phyloP scores from a whole-genome alignment of 2,329 filamentous ascomycete genomes.

The Aspergillus sp. region DNA sequence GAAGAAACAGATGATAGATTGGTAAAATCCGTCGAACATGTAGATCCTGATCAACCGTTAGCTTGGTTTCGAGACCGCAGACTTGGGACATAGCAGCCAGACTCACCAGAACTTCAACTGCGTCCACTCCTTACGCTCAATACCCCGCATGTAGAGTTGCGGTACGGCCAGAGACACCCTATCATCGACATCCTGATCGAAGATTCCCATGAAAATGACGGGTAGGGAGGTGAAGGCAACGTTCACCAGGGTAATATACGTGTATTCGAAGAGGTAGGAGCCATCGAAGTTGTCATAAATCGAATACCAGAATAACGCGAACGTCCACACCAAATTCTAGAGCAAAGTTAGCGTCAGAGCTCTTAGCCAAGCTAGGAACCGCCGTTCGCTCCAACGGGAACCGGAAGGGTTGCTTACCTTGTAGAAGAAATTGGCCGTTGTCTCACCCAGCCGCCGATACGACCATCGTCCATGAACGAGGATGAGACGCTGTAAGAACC shows the following conservation, averaged over 20 bases:
- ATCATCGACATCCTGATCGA: conserved; percentile 8
- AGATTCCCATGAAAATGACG: conserved; percentile 7
- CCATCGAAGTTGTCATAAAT: conserved; percentile 9
- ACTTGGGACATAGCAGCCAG: not conserved
- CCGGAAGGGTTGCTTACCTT: not conserved
- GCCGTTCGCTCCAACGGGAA: not conserved
- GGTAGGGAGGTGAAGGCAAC: conserved; percentile 6
- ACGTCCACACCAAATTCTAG: conserved; percentile 10
- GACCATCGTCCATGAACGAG: conserved; percentile 92
- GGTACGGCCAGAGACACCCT: conserved; percentile 7
- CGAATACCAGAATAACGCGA: conserved; percentile 7
- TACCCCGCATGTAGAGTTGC: conserved; percentile 8
- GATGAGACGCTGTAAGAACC: conserved; percentile 78
- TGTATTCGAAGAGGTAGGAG: conserved; percentile 7
- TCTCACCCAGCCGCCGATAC: conserved; percentile 54
- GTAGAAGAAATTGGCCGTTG: conserved; percentile 9
- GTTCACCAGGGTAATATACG: conserved; percentile 8
- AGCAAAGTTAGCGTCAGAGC: not conserved
- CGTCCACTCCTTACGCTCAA: conserved; percentile 10
- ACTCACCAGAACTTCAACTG: conserved; percentile 9
- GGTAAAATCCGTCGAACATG: conserved; percentile 7
- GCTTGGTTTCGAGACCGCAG: not conserved
- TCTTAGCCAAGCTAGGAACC: not conserved
- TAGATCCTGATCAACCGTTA: conserved; percentile 4
- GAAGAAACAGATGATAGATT: conserved; percentile 8